Evolutionary conservation across 495 filamentous ascomycete species (phyloP), one percentile per base, ranked within the genome.

Genomic region (Parmelia sp.): DNA sequence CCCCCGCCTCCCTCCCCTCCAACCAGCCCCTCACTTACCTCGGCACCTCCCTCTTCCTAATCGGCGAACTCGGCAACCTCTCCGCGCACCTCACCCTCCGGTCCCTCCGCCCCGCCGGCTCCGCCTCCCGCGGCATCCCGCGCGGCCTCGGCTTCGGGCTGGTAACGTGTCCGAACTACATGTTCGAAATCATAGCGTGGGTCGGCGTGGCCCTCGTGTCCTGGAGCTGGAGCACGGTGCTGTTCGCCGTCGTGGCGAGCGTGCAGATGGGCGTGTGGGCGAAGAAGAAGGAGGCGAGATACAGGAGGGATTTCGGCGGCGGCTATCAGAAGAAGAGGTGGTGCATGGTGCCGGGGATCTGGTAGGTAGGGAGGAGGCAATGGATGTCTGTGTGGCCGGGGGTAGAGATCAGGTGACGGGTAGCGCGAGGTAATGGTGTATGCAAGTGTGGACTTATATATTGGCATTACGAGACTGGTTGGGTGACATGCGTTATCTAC

Each of bases 101-200:
- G 31, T 77, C 80, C 55, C 83, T 98, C 37, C 88, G 94, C 7
- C 58, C 59, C 9, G 84, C 84, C 44, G 81, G 92, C 57, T 87
- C 86, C 63, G 96, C 86, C 9, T 89, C 95, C 68, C 79, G 91
- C 23, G 91, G 90, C 65, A 96, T 98, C 71, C 94, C 94, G 0
- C 77, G 78, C 45, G 93, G 93, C 25, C 84, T 91, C 62, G 91
- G 91, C n/a, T 97, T 96, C 77, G 79, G 76, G 70, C 70, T 84
- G 45, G 94, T 97, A 47, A 98, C 94, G 17, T 95, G 91, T 81
- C 94, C 94, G 29, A 98, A 98, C 80, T 98, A 98, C 77, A 83
- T 92, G 77, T 98, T 96, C 71, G 94, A 98, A 80, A 81, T 87
- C 17, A 68, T 94, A 44, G 83, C 90, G 1, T 98, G 94, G 94